These are phyloP conservation scores for Nicotiana undulata DNA, from an alignment of 257 asterid species.

Conservation along the genomic window DNA sequence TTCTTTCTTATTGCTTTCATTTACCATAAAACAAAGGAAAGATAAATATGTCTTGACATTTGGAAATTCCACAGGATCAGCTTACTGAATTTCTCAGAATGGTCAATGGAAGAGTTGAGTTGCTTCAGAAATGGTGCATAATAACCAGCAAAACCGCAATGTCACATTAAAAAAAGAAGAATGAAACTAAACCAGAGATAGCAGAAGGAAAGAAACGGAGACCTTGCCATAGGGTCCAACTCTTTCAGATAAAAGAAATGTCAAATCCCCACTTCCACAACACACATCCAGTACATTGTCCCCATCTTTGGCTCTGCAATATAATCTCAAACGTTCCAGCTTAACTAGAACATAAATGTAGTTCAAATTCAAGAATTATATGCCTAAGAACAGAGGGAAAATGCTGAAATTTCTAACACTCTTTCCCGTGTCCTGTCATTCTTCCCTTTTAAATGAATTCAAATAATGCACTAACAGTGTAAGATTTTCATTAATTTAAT, in stretches of 20 bases:
- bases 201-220: background rate
- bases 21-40: background rate
- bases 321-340: background rate
- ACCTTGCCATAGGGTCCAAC: constrained; percentile 77
- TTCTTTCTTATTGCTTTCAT: background rate
- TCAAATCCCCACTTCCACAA: constrained; percentile 92
- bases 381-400: background rate
- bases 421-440: too few species aligned
- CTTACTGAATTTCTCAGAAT: background rate
- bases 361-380: background rate
- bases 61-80: background rate
- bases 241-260: constrained; percentile 70
- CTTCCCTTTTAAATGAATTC: too few species aligned
- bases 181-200: background rate
- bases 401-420: background rate
- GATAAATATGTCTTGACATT: background rate
- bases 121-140: constrained; percentile 1
- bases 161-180: background rate
- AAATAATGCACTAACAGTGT: too few species aligned
- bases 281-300: constrained; percentile 75
- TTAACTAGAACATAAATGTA: background rate
- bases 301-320: constrained; percentile 66
- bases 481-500: too few species aligned
- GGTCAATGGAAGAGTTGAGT: background rate
- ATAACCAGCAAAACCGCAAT: background rate